Base-by-base conservation (phyloP, 306 rosid species). In the Inga laurina region DNA sequence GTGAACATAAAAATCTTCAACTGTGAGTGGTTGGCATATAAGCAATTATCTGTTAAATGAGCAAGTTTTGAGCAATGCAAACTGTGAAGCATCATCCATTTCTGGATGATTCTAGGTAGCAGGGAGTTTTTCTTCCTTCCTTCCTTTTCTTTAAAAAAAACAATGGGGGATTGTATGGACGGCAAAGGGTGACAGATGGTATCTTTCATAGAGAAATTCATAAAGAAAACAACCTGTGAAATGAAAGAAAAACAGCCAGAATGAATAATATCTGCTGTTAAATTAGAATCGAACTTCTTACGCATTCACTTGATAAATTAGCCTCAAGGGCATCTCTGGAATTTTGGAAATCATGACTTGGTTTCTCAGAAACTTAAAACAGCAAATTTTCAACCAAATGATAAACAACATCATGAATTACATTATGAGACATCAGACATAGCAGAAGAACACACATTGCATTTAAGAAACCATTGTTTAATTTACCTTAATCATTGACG, bases 401-500 rank as follows among this genome's bases (percentile, higher is more conserved):
- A 41, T 27, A 75, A 70, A 10, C 72, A 84, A 65, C 2, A 51
- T 44, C 54, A 32, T 49, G 82, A 27, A 81, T 49, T 51, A 66
- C 37, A 49, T 67, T 39, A 79, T 51, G 76, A 69, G 51, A 76
- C 43, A 65, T 61, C 34, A 78, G 30, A 77, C 48, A 81, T 46
- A 32, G 72, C 21, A 75, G 74, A 85, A 85, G 61, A 32, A 16
- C 21, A 52, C 52, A 6, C 76, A 78, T 72, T 30, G 6, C 15
- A 64, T 68, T 18, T 72, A 19, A 15, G 68, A 76, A 74, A 76
- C 80, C 48, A 51, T 12, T 79, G 34, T 52, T 74, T 19, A 61
- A 73, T 77, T 74, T 88, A 97, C 99, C 98, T 97, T 94, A 81
- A 87, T 86, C 80, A 92, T 83, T n/a, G 95, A 86, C 44, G 80